A percentile compares a stretch with the other conserved stretches of the same genome.
Evolutionary conservation across 441 rosid genomes (phyloP).

Genomic region (Gossypium gossypioides): DNA sequence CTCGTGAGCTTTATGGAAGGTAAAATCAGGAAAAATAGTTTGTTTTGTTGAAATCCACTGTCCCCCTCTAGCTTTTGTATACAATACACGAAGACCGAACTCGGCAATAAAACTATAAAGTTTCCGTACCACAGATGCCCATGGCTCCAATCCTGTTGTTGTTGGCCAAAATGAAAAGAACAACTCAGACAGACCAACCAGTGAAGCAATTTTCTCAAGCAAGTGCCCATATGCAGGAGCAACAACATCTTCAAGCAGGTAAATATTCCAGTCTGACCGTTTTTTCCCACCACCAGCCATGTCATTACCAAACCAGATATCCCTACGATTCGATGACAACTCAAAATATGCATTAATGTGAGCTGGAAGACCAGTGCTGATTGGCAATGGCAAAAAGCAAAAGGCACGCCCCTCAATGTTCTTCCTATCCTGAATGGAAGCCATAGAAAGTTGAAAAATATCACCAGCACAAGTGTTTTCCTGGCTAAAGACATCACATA

Average conservation of each 20-base stretch:
- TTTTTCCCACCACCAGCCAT: slow-evolving; percentile 97
- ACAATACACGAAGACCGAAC: slow-evolving; percentile 62
- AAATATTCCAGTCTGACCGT: slow-evolving; percentile 94
- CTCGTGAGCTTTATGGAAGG: slow-evolving; percentile 57
- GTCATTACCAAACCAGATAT: slow-evolving; percentile 99
- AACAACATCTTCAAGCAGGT: slow-evolving; percentile 71
- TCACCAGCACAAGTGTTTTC: slow-evolving; percentile 32
- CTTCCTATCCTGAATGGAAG: slow-evolving; percentile 39
- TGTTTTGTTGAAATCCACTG: slow-evolving; percentile 92
- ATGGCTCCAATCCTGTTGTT: slow-evolving; percentile 62
- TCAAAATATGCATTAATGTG: slow-evolving; percentile 96
- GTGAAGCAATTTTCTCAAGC: slow-evolving; percentile 81
- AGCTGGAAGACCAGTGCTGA: slow-evolving; percentile 82
- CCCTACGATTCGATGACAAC: slow-evolving; percentile 93
- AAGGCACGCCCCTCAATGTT: slow-evolving; percentile 89
- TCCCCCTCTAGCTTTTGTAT: slow-evolving; percentile 90
- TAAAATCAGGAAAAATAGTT: slow-evolving; percentile 85
- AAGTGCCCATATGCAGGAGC: slow-evolving; percentile 90
- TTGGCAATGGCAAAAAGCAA: slow-evolving; percentile 90
- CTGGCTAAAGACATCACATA: slow-evolving; percentile 21
- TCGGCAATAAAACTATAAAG: slow-evolving; percentile 66
- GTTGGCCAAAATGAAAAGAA: slow-evolving; percentile 91
- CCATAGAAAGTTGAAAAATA: slow-evolving; percentile 43
- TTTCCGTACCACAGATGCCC: slow-evolving; percentile 82
- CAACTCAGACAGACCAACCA: slow-evolving; percentile 75